These are phyloP conservation scores for Globisporangium carolinianum DNA, from an alignment of 352 stramenopile genomes.

Conservation along the genomic window DNA sequence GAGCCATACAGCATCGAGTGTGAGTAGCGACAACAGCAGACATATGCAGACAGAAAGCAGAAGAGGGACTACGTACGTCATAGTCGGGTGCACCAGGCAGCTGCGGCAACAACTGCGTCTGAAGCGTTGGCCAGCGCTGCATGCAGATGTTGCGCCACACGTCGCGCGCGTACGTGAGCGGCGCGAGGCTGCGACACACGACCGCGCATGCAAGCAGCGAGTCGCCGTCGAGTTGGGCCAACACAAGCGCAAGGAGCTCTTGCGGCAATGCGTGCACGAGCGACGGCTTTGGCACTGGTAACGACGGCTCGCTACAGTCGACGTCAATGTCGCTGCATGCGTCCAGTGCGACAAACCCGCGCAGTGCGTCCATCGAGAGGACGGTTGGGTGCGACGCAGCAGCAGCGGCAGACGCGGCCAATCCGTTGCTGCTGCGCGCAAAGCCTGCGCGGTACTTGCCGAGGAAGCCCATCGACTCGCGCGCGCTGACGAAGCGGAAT, in stretches of 20 bases:
- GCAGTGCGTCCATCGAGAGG: constrained; percentile 9
- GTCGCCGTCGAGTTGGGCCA: constrained; percentile 44
- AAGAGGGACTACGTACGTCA: constrained; percentile 38
- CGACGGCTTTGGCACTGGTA: constrained; percentile 6
- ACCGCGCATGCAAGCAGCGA: constrained; percentile 43
- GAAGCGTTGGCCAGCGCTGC: constrained; percentile 46
- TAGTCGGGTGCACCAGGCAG: constrained; percentile 69
- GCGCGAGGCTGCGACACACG: constrained; percentile 35
- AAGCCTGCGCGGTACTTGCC: constrained; percentile 25
- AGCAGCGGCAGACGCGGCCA: not conserved
- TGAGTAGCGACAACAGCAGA: not conserved
- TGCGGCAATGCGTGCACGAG: constrained; percentile 40
- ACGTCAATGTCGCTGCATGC: constrained; percentile 10
- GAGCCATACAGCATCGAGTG: too few species aligned
- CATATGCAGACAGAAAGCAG: not conserved
- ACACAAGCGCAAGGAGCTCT: constrained; percentile 40
- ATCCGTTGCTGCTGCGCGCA: not conserved
- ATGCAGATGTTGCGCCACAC: constrained; percentile 69
- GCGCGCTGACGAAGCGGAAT: constrained; percentile 10
- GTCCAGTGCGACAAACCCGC: constrained; percentile 10
- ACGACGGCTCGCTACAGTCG: not conserved
- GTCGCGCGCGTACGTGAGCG: constrained; percentile 43
- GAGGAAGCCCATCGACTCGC: constrained; percentile 18
- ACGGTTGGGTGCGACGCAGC: constrained; percentile 3
- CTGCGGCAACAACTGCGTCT: constrained; percentile 51